Evolutionary conservation across 2,329 filamentous ascomycete genomes (phyloP).

Genomic region (Colletotrichum cordylinicola): DNA sequence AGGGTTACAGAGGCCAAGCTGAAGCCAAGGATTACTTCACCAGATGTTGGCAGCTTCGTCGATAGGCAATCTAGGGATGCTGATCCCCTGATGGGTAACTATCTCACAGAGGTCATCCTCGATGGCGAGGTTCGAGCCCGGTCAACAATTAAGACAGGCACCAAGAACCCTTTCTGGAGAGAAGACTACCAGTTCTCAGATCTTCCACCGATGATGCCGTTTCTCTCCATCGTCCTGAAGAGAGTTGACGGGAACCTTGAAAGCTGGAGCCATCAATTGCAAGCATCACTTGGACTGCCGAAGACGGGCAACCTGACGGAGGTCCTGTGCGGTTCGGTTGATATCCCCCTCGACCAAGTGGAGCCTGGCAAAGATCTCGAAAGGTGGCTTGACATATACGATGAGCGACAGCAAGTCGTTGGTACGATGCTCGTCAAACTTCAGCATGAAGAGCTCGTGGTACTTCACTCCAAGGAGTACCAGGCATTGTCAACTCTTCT

Average conservation of each 20-base stretch:
- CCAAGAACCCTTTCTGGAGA: conserved; percentile 80
- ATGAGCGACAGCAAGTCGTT: conserved; percentile 76
- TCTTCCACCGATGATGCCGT: conserved; percentile 72
- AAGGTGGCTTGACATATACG: conserved; percentile 84
- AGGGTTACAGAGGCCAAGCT: conserved; percentile 69
- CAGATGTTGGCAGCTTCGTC: conserved; percentile 10
- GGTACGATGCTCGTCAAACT: conserved; percentile 87
- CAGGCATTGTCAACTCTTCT: conserved; percentile 81
- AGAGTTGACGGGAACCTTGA: conserved; percentile 60
- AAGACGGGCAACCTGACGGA: conserved; percentile 54
- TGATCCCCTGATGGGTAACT: conserved; percentile 67
- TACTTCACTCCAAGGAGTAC: conserved; percentile 87
- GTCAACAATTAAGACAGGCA: conserved; percentile 74
- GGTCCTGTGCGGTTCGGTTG: conserved; percentile 72
- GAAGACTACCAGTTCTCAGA: conserved; percentile 82
- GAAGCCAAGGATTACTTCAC: conserved; percentile 39
- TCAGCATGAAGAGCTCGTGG: conserved; percentile 86
- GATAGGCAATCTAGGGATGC: conserved; percentile 40
- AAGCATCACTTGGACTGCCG: conserved; percentile 45
- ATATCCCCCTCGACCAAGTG: conserved; percentile 80
- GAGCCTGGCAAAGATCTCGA: conserved; percentile 81
- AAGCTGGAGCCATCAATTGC: conserved; percentile 48
- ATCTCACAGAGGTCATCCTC: conserved; percentile 79
- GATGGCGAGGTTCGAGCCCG: conserved; percentile 81
- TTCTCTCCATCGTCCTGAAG: conserved; percentile 75